Conservation (phyloP, 2,329 filamentous ascomycete species). For the Pyrenophora tritici-repentis region DNA sequence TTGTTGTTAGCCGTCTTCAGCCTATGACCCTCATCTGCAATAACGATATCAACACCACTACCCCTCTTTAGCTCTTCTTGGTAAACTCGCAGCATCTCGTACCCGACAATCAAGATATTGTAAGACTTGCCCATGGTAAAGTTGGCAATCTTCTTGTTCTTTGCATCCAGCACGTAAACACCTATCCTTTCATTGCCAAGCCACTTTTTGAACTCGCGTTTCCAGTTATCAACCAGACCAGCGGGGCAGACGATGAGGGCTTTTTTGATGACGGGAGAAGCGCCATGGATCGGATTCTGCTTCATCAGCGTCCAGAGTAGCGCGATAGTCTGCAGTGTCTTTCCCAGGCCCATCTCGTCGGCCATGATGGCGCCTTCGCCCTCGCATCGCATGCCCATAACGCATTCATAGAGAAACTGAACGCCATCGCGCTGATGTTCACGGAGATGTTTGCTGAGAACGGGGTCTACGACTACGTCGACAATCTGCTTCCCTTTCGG, state of each 20-base stretch:
- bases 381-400: constrained; percentile 71
- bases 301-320: constrained; percentile 74
- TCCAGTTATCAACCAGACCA: constrained; percentile 74
- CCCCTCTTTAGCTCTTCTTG: constrained; percentile 68
- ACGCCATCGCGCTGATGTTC: constrained; percentile 73
- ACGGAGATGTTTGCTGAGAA: constrained; percentile 65
- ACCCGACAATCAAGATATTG: constrained; percentile 74
- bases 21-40: constrained; percentile 72
- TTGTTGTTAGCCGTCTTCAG: constrained; percentile 73
- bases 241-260: constrained; percentile 75
- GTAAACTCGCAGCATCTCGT: constrained; percentile 69
- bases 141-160: constrained; percentile 66
- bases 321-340: constrained; percentile 74
- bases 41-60: constrained; percentile 68
- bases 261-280: constrained; percentile 67
- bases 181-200: constrained; percentile 72
- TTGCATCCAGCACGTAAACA: constrained; percentile 65
- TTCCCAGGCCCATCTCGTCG: constrained; percentile 77
- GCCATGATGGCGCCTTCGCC: constrained; percentile 73
- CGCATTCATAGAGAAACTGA: constrained; percentile 73
- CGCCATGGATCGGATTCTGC: constrained; percentile 68
- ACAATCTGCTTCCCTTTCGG: constrained; percentile 69
- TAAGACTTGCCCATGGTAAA: constrained; percentile 72
- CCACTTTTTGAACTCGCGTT: constrained; percentile 75
- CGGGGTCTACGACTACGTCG: constrained; percentile 73